Evolutionary conservation across 305 asterid genomes (phyloP).

Genomic region (Fraxinus ornus): DNA sequence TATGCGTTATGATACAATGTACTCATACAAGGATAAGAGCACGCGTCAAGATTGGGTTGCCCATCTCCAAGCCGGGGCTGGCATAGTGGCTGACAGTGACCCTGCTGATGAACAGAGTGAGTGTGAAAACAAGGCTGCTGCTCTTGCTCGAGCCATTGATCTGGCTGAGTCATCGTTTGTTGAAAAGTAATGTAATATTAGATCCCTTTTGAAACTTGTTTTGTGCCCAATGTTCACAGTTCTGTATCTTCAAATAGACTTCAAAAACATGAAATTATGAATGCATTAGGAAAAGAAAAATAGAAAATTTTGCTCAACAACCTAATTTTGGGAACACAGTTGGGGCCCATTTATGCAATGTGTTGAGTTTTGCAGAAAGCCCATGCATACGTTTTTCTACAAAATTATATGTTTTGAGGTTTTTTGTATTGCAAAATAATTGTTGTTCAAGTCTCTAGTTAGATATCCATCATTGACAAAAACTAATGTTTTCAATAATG

Average conservation of each 20-base stretch:
- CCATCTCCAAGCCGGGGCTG: constrained; percentile 25
- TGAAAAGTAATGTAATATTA: neutral
- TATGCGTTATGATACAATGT: constrained; percentile 21
- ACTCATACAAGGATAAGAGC: constrained; percentile 12
- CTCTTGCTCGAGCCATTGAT: constrained; percentile 11
- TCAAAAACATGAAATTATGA: neutral
- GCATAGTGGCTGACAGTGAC: constrained; percentile 21
- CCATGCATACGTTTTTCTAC: too few relatives aligned
- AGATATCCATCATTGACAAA: too few relatives aligned
- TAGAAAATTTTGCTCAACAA: neutral
- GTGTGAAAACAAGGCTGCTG: constrained; percentile 21
- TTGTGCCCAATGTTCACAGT: neutral
- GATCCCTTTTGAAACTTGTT: neutral
- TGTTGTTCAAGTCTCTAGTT: too few relatives aligned
- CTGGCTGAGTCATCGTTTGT: constrained; percentile 3
- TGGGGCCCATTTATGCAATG: too few relatives aligned
- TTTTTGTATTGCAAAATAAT: too few relatives aligned
- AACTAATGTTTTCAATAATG: too few relatives aligned
- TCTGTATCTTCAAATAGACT: neutral
- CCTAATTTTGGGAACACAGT: neutral
- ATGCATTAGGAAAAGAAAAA: neutral
- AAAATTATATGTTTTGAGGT: too few relatives aligned
- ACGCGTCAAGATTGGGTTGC: constrained; percentile 22
- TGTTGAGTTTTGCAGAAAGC: too few relatives aligned
- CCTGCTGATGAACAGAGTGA: constrained; percentile 23